Conservation (phyloP, 2,329 filamentous ascomycete genomes). For the Exophiala sideris region DNA sequence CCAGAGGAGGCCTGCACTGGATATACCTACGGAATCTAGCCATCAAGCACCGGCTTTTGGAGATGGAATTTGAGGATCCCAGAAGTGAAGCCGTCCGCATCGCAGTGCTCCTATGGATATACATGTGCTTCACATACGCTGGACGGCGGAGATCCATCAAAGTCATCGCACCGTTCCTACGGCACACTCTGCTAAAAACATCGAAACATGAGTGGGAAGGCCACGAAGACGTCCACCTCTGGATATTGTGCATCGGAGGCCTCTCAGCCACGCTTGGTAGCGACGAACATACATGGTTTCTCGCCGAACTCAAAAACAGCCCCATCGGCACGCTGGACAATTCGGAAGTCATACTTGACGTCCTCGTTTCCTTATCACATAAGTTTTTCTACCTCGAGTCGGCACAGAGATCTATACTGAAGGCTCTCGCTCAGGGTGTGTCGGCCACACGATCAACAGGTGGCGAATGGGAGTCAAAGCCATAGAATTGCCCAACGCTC, state of each 20-base stretch:
- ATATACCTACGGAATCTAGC: slow-evolving; percentile 16
- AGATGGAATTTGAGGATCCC: slow-evolving; percentile 9
- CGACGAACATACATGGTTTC: slow-evolving; percentile 7
- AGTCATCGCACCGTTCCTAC: slow-evolving; percentile 10
- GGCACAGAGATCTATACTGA: slow-evolving; percentile 4
- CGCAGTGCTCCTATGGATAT: slow-evolving; percentile 16
- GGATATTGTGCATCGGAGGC: slow-evolving; percentile 9
- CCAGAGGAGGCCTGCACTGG: slow-evolving; percentile 16
- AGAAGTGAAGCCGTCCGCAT: slow-evolving; percentile 10
- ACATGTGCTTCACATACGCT: slow-evolving; percentile 11
- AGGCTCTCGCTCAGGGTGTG: slow-evolving; percentile 4
- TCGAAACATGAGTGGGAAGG: slow-evolving; percentile 4
- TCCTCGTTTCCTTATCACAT: neutral
- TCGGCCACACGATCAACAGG: no score
- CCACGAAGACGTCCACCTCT: slow-evolving; percentile 13
- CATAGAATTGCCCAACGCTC: no score
- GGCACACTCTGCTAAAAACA: slow-evolving; percentile 1
- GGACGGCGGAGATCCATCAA: slow-evolving; percentile 13
- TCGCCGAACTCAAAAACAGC: neutral
- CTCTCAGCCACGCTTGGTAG: slow-evolving; percentile 4
- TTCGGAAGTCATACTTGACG: slow-evolving; percentile 2
- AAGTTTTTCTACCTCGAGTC: slow-evolving; percentile 15
- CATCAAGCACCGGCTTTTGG: slow-evolving; percentile 16
- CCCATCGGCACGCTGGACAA: neutral
- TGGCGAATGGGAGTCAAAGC: no score